Conservation (phyloP, 345 rosid species). For the Aquilaria sinensis region DNA sequence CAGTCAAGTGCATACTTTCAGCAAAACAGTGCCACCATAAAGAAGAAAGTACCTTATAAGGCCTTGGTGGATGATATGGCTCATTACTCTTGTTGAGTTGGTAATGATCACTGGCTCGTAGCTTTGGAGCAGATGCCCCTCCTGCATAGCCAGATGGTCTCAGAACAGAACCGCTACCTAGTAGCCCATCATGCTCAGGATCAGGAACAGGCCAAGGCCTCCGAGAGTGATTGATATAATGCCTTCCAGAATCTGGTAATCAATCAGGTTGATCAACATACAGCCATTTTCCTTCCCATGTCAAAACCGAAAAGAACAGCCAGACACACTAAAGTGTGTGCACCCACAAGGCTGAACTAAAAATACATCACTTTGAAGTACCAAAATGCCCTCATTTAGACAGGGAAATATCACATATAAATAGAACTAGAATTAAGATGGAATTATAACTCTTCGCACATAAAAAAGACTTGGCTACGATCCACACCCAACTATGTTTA, state of each 20-base stretch:
- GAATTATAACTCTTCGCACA: too few relatives aligned
- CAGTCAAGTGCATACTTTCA: too few relatives aligned
- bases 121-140: conserved; percentile 56
- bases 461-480: too few relatives aligned
- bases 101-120: conserved; percentile 57
- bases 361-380: too few relatives aligned
- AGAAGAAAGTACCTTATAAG: conserved; percentile 51
- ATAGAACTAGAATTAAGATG: too few relatives aligned
- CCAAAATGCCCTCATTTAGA: background rate
- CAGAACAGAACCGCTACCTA: conserved; percentile 93
- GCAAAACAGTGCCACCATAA: background rate
- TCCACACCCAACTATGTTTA: too few relatives aligned
- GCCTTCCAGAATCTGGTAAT: conserved; percentile 58
- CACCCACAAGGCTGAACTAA: too few relatives aligned
- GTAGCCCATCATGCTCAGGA: conserved; percentile 88
- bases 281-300: too few relatives aligned
- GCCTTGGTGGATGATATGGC: conserved; percentile 95
- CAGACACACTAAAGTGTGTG: too few relatives aligned
- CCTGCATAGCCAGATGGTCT: conserved; percentile 64
- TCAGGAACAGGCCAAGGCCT: conserved; percentile 73
- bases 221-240: conserved; percentile 60
- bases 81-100: conserved; percentile 61
- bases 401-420: too few relatives aligned
- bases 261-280: conserved; percentile 3
- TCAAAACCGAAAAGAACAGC: too few relatives aligned